phyloP scores from a whole-genome alignment of 2,329 filamentous ascomycete genomes.

The Paecilomyces fulvus region DNA sequence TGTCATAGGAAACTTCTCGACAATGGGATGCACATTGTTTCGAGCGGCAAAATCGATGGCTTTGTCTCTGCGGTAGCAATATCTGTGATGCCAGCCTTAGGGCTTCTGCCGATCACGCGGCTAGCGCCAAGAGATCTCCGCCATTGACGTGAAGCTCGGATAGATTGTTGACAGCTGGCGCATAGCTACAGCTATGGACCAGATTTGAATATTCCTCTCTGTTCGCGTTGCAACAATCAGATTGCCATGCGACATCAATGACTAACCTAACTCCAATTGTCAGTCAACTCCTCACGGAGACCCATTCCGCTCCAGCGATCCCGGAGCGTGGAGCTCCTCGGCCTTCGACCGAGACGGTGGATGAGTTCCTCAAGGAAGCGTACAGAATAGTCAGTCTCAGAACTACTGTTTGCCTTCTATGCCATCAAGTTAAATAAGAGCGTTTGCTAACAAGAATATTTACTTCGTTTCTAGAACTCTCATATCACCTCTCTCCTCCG shows the following conservation, averaged over 20 bases:
- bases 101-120: conserved; percentile 2
- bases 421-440: not conserved
- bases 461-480: conserved; percentile 53
- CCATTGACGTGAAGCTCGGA: conserved; percentile 6
- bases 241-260: conserved; percentile 18
- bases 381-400: conserved; percentile 64
- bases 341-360: conserved; percentile 41
- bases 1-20: not conserved
- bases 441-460: not conserved
- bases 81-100: not conserved
- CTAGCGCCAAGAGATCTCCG: not conserved
- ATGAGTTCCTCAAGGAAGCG: conserved; percentile 88
- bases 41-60: not conserved
- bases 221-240: not conserved
- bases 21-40: not conserved
- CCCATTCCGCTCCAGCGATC: conserved; percentile 29
- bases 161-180: conserved; percentile 1
- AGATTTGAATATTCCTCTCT: not conserved
- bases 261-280: conserved; percentile 33
- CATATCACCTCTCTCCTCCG: conserved; percentile 72
- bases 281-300: conserved; percentile 23
- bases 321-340: conserved; percentile 14
- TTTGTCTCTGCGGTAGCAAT: not conserved
- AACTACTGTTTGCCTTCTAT: not conserved
- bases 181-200: not conserved